A percentile compares a stretch with the other conserved stretches of the same genome.
phyloP scores from a whole-genome alignment of 768 basidiomycete species.

The Cyclocybe cylindracea region DNA sequence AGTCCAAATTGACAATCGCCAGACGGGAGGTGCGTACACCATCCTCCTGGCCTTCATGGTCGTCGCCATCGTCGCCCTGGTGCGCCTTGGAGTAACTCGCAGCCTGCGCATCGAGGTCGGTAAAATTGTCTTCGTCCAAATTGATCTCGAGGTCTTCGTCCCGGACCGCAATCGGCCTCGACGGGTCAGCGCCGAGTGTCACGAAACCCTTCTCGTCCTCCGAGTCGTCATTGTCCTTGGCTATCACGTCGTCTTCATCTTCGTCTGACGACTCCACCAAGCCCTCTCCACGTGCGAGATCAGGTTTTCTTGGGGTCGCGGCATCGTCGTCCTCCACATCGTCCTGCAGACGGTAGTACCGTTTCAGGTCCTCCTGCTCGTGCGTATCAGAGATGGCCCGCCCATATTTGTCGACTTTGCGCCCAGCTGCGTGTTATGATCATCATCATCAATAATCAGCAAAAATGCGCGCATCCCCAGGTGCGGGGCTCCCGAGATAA shows the following conservation, averaged over 20 bases:
- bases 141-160: conserved; percentile 65
- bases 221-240: conserved; percentile 32
- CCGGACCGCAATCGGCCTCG: conserved; percentile 40
- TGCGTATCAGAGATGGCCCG: conserved; percentile 66
- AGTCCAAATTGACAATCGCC: conserved; percentile 95
- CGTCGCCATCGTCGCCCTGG: conserved; percentile 44
- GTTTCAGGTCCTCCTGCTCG: conserved; percentile 73
- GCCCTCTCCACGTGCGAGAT: conserved; percentile 90
- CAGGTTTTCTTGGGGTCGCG: conserved; percentile 43
- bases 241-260: conserved; percentile 49
- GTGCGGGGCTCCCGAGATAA: not conserved
- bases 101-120: conserved; percentile 75
- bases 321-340: conserved; percentile 38
- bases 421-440: conserved; percentile 36
- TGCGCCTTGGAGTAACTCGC: conserved; percentile 56
- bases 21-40: conserved; percentile 65
- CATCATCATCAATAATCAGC: not conserved
- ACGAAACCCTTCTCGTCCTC: conserved; percentile 52
- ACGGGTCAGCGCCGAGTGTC: conserved; percentile 47
- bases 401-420: conserved; percentile 87
- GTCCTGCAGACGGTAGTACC: conserved; percentile 76
- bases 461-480: not conserved
- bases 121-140: conserved; percentile 75
- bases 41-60: conserved; percentile 27
- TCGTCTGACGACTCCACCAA: conserved; percentile 88